phyloP scores from a whole-genome alignment of 2,329 filamentous ascomycete genomes.

The Aplosporella prunicola region DNA sequence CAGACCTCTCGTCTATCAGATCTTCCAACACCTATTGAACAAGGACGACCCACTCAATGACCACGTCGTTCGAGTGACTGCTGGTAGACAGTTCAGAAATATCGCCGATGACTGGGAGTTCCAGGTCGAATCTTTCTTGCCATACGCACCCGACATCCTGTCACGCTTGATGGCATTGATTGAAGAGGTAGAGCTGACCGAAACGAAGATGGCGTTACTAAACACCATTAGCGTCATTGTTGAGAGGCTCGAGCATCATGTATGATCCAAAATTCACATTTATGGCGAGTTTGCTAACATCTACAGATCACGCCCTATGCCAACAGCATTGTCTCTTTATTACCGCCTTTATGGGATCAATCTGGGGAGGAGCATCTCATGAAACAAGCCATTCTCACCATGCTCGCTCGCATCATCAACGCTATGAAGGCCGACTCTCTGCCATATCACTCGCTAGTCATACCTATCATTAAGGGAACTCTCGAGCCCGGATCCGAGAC shows the following conservation, averaged over 20 bases:
- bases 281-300: background rate
- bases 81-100: constrained; percentile 71
- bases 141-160: constrained; percentile 66
- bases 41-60: constrained; percentile 73
- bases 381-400: constrained; percentile 84
- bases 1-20: constrained; percentile 69
- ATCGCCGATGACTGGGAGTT: constrained; percentile 83
- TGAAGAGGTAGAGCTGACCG: constrained; percentile 66
- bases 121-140: constrained; percentile 60
- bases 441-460: constrained; percentile 67
- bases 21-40: constrained; percentile 79
- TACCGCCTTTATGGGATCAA: constrained; percentile 76
- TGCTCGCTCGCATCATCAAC: constrained; percentile 75
- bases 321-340: constrained; percentile 69
- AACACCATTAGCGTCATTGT: constrained; percentile 79
- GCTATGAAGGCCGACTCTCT: constrained; percentile 72
- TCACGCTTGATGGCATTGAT: constrained; percentile 67
- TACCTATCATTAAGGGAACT: constrained; percentile 74
- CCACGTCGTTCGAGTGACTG: constrained; percentile 82
- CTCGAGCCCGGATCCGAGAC: constrained; percentile 59
- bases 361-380: constrained; percentile 83
- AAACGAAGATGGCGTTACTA: constrained; percentile 83
- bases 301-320: constrained; percentile 52
- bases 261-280: constrained; percentile 22
- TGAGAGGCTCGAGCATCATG: constrained; percentile 67